Evolutionary conservation across 2,329 filamentous ascomycete genomes (phyloP).

Genomic region (Byssoonygena ceratinophila): DNA sequence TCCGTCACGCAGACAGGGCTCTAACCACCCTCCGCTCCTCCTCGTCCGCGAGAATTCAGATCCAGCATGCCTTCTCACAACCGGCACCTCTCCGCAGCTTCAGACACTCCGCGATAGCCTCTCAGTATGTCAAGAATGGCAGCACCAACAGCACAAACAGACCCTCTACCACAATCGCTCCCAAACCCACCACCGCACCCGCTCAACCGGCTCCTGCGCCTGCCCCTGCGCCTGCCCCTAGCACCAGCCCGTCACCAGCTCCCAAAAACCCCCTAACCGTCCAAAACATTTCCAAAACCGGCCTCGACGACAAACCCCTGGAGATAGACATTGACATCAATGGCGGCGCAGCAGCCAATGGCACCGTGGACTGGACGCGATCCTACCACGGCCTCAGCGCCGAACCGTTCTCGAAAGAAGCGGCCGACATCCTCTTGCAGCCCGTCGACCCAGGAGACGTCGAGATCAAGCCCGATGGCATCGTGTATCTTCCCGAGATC

Average conservation of each 20-base stretch:
- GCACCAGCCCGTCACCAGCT: too few relatives aligned
- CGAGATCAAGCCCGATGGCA: conserved; percentile 95
- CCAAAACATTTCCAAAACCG: conserved; percentile 32
- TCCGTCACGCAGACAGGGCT: conserved; percentile 2
- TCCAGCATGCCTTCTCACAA: neutral
- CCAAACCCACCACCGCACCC: neutral
- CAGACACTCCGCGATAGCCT: conserved; percentile 14
- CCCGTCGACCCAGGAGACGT: conserved; percentile 64
- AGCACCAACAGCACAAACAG: neutral
- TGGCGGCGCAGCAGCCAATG: conserved; percentile 20
- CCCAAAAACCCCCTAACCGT: conserved; percentile 23
- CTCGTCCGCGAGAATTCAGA: neutral
- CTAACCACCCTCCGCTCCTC: neutral
- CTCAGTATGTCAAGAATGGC: conserved; percentile 11
- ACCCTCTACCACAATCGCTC: neutral
- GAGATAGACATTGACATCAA: conserved; percentile 21
- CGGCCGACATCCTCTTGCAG: conserved; percentile 56
- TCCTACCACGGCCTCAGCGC: conserved; percentile 72
- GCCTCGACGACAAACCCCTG: conserved; percentile 29
- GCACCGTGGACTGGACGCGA: conserved; percentile 65
- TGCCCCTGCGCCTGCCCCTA: too few relatives aligned
- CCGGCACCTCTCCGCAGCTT: conserved; percentile 11
- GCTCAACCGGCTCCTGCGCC: neutral
- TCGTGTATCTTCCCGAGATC: conserved; percentile 94
- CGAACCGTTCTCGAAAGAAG: conserved; percentile 59